Percentiles rank a stretch among this genome's conserved stretches.
Evolutionary conservation across 2,329 filamentous ascomycete genomes (phyloP).

Genomic region (Ceratocystis harringtonii): DNA sequence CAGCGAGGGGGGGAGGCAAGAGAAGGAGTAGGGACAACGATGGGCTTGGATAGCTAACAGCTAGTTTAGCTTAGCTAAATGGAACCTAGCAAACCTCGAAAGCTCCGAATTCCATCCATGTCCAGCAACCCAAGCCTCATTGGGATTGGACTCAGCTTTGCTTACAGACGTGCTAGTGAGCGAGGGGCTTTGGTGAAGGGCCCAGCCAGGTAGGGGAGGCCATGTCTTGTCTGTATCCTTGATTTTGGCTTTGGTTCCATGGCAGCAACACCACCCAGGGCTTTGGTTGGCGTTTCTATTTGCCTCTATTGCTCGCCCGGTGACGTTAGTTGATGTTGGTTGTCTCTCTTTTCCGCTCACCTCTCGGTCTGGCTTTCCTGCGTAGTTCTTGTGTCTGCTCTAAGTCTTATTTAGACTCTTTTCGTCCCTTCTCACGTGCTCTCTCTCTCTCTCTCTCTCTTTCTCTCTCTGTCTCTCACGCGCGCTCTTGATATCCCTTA

Average conservation of each 20-base stretch:
- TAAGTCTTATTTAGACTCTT: neutral
- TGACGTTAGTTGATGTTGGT: no score
- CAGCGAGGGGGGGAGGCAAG: neutral
- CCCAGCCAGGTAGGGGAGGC: neutral
- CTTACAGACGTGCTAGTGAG: neutral
- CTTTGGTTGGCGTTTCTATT: no score
- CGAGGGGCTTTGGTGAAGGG: neutral
- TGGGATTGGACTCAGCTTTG: conserved; percentile 2
- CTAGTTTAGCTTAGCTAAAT: neutral
- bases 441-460: neutral
- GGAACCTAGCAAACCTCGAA: neutral
- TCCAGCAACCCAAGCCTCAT: neutral
- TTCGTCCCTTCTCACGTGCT: neutral
- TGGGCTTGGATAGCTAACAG: neutral
- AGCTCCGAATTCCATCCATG: neutral
- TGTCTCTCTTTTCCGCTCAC: no score
- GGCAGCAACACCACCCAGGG: neutral
- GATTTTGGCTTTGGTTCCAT: neutral
- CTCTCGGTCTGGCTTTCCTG: no score
- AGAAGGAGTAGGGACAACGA: neutral
- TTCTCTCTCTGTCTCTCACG: neutral
- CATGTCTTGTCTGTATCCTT: neutral
- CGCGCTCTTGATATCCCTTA: neutral
- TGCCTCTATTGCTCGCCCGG: no score
- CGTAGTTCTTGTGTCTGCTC: neutral